Conservation (phyloP, 2,329 filamentous ascomycete genomes). For the Fusarium sp. region DNA sequence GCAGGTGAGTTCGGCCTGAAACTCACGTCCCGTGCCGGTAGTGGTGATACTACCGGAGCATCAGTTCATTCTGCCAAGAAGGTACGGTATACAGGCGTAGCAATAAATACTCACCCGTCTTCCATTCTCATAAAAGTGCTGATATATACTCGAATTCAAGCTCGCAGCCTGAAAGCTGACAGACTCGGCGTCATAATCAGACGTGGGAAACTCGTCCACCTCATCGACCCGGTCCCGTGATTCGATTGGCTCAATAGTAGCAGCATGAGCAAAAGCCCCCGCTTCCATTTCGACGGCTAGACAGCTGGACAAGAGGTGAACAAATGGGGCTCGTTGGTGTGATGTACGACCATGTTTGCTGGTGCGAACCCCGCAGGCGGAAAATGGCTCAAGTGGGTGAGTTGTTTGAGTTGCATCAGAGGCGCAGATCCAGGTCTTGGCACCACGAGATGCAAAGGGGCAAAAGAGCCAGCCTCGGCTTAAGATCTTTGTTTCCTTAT, state of each 20-base stretch:
- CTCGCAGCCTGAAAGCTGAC: slow-evolving; percentile 34
- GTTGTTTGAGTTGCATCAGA: not conserved
- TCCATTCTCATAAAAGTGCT: slow-evolving; percentile 42
- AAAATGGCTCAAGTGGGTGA: not conserved
- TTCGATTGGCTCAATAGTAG: not conserved
- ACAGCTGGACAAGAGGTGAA: not conserved
- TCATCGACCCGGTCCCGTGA: slow-evolving; percentile 5
- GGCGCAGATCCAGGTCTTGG: not conserved
- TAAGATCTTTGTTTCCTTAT: not conserved
- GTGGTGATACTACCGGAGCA: slow-evolving; percentile 28
- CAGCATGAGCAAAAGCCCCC: not conserved
- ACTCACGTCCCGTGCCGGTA: slow-evolving; percentile 40
- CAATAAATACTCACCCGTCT: slow-evolving; percentile 24
- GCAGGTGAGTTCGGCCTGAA: not conserved
- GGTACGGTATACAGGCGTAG: rapidly evolving
- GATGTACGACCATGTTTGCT: not conserved
- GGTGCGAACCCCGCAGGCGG: not conserved
- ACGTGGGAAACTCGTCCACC: slow-evolving; percentile 37
- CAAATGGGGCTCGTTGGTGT: not conserved
- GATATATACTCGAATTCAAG: slow-evolving; percentile 38
- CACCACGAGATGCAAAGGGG: not conserved
- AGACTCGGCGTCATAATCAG: slow-evolving; percentile 31
- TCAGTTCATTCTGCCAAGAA: not conserved
- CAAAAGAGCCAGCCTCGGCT: not conserved
- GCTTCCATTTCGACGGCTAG: not conserved